A percentile compares a stretch with the other conserved stretches of the same genome.
These are phyloP conservation scores for Candida glucosophila DNA, from an alignment of 1,139 yeast genomes.

Conservation along the genomic window DNA sequence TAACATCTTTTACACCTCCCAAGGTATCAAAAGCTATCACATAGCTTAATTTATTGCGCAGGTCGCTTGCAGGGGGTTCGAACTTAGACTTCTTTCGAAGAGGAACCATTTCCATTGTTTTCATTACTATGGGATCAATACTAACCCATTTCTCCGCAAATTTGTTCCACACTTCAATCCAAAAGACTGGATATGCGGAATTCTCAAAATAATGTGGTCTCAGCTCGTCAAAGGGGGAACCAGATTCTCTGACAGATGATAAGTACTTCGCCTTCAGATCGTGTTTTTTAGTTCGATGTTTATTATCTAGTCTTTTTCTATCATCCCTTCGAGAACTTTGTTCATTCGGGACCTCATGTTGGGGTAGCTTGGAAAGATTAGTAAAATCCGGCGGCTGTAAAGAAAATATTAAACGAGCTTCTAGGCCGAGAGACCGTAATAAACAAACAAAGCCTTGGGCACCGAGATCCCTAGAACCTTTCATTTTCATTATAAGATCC, in stretches of 20 bases:
- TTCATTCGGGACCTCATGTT: constrained; percentile 2
- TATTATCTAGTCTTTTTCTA: constrained; percentile 15
- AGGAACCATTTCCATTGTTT: constrained; percentile 59
- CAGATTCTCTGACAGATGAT: constrained; percentile 5
- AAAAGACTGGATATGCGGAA: constrained; percentile 61
- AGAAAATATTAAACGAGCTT: constrained; percentile 70
- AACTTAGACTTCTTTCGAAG: constrained; percentile 49
- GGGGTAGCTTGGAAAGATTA: constrained; percentile 14
- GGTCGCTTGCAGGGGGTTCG: constrained; percentile 67
- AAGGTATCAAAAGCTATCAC: constrained; percentile 66
- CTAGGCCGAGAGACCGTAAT: constrained; percentile 60
- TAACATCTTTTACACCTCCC: constrained; percentile 70
- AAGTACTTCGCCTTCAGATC: no score
- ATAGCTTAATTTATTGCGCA: constrained; percentile 57
- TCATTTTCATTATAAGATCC: constrained; percentile 29
- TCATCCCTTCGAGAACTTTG: constrained; percentile 2
- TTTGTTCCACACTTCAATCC: constrained; percentile 93
- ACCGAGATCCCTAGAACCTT: constrained; percentile 73
- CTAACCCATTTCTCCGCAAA: constrained; percentile 71
- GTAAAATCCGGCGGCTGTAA: constrained; percentile 88
- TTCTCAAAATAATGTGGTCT: constrained; percentile 11
- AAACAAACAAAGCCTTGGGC: constrained; percentile 85
- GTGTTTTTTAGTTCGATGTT: constrained; percentile 2
- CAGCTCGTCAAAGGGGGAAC: constrained; percentile 1
- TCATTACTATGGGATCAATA: constrained; percentile 65